These are phyloP conservation scores for Lyophyllum decastes DNA, from an alignment of 768 basidiomycete genomes.

Conservation along the genomic window DNA sequence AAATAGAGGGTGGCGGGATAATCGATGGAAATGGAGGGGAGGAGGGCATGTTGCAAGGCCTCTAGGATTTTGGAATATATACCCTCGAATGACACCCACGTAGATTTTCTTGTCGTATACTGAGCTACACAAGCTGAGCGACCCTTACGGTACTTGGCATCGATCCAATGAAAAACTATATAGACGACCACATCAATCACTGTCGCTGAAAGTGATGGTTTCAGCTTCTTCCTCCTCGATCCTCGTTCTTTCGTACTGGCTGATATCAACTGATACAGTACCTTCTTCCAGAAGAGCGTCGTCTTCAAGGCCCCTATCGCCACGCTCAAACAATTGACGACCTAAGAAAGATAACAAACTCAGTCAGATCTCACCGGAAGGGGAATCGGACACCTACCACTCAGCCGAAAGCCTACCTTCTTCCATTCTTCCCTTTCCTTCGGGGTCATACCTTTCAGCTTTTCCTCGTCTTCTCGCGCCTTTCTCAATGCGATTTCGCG, in stretches of 20 bases:
- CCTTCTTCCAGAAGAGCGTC: slow-evolving; percentile 84
- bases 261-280: slow-evolving; percentile 83
- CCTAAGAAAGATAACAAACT: slow-evolving; percentile 47
- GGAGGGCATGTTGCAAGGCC: slow-evolving; percentile 59
- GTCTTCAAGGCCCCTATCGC: slow-evolving; percentile 75
- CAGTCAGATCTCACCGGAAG: neutral
- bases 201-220: slow-evolving; percentile 80
- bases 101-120: neutral
- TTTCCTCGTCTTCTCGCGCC: slow-evolving; percentile 74
- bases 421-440: slow-evolving; percentile 89
- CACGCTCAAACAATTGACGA: slow-evolving; percentile 86
- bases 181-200: slow-evolving; percentile 53
- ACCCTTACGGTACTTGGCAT: neutral
- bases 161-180: neutral
- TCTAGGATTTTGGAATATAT: slow-evolving; percentile 32
- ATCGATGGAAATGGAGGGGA: slow-evolving; percentile 55
- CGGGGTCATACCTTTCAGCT: slow-evolving; percentile 62
- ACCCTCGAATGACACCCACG: neutral
- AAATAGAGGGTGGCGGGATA: slow-evolving; percentile 52
- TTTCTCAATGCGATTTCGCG: slow-evolving; percentile 61
- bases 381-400: slow-evolving; percentile 53
- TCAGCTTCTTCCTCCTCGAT: slow-evolving; percentile 68
- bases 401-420: slow-evolving; percentile 57
- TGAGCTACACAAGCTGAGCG: no score
- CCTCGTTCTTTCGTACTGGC: slow-evolving; percentile 78